A percentile compares a stretch with the other conserved stretches of the same genome.
Conservation (phyloP, 2,329 filamentous ascomycete genomes). For the Ceratocystis papillata region DNA sequence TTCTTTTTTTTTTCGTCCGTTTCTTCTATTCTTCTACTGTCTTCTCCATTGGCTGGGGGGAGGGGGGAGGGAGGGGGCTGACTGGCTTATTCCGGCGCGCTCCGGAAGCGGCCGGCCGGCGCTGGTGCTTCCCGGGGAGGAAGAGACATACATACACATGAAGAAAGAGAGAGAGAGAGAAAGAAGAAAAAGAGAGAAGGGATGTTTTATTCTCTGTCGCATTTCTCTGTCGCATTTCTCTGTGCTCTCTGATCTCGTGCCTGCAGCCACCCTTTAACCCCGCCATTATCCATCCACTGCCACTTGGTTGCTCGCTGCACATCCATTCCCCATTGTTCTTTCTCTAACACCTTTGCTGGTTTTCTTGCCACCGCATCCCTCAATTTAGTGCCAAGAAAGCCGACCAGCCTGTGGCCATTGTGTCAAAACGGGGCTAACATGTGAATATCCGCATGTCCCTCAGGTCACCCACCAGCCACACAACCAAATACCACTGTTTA, state of each 20-base stretch:
- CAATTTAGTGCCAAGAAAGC: conserved; percentile 51
- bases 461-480: conserved; percentile 46
- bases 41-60: background rate
- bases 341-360: background rate
- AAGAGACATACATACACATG: too few species aligned
- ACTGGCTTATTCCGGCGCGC: background rate
- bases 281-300: background rate
- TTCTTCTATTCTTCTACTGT: conserved; percentile 5
- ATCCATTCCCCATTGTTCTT: background rate
- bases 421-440: conserved; percentile 49
- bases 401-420: conserved; percentile 54
- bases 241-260: background rate
- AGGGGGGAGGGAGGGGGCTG: background rate
- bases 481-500: conserved; percentile 48
- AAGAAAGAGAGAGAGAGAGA: too few species aligned
- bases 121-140: too few species aligned
- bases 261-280: background rate
- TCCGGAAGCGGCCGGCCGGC: background rate
- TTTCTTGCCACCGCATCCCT: background rate
- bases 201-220: too few species aligned
- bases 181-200: too few species aligned
- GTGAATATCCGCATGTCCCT: conserved; percentile 48
- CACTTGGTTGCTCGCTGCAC: background rate
- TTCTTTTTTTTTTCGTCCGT: background rate
- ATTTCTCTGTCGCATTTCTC: too few species aligned